Evolutionary conservation across 176 grass and related monocot species (phyloP).

Genomic region (Tuctoria greenei): DNA sequence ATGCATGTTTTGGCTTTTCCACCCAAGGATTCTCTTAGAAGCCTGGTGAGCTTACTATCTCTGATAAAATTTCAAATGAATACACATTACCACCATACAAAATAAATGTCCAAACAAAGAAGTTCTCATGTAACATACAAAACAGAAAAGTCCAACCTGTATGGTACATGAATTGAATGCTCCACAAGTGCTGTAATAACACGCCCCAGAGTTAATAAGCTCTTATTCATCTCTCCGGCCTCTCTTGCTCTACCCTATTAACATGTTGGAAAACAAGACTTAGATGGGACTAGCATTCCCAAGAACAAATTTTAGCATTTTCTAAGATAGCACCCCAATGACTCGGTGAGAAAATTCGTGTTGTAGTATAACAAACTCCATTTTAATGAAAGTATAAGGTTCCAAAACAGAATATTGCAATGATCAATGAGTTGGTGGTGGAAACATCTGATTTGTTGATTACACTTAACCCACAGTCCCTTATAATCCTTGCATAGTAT

Average conservation of each 20-base stretch:
- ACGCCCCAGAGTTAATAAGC: conserved; percentile 85
- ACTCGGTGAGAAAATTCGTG: neutral
- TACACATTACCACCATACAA: conserved; percentile 10
- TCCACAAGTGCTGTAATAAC: conserved; percentile 89
- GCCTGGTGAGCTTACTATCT: conserved; percentile 87
- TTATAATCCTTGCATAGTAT: neutral
- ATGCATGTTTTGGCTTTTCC: conserved; percentile 96
- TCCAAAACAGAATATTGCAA: neutral
- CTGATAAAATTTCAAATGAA: conserved; percentile 49
- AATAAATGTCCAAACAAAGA: neutral
- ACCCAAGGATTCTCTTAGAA: conserved; percentile 92
- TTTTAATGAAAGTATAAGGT: neutral
- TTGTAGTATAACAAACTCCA: neutral
- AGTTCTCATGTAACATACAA: neutral
- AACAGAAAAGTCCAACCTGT: conserved; percentile 54
- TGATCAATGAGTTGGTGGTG: neutral
- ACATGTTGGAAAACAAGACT: conserved; percentile 40
- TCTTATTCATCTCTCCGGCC: conserved; percentile 88
- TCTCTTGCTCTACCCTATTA: conserved; percentile 87
- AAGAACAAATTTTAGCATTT: conserved; percentile 16
- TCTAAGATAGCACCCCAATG: neutral
- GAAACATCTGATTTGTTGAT: neutral
- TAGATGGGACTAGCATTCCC: conserved; percentile 22
- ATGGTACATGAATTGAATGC: conserved; percentile 82
- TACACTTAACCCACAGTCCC: neutral